Base-by-base conservation (phyloP, 2,329 filamentous ascomycete genomes). In the Zymoseptoria tritici region DNA sequence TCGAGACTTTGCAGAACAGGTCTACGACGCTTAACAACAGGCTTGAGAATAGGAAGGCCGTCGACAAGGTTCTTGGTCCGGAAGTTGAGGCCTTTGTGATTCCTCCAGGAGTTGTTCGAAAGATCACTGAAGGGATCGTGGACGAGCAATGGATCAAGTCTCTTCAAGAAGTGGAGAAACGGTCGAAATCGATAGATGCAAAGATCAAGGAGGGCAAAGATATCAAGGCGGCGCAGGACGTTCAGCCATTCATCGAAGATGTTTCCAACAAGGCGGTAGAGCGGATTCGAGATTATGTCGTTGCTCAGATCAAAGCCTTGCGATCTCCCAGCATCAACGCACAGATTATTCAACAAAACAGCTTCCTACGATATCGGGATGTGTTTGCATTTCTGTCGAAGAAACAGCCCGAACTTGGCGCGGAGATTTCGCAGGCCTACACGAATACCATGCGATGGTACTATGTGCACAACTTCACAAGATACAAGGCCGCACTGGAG, bases 401-500 rank as follows among this genome's bases (percentile, higher is more conserved):
- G 67, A 88, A 93, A 65, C 91, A 97, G 68, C 79, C 88, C 1
- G 81, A 84, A n/a, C 83, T 99, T 5, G 91, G 90, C 8, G 87
- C 92, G 57, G 90, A 99, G 74, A 96, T 99, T 65, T 86, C 86
- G 8, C 88, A 91, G 72, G 94, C 95, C 3, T 99, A 99, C 70
- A 87, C 95, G 78, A 96, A 97, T 73, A 99, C 95, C 0, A 99
- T 99, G 91, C 85, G 91, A 57, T 99, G 94, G 94, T 99, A 99
- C 71, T 97, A 97, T 72, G 77, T 88, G 57, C 94, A 89, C 65
- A 90, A 97, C 73, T 99, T 99, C 71, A 86, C 84, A 3, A 86
- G 93, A 36, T 99, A 99, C 73, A 85, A 89, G 64, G 86, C 87
- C 67, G 87, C 94, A 0, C 80, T 99, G 5, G 87, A 88, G 58